phyloP scores from a whole-genome alignment of 331 rosid species.

The Rosa hybrid region DNA sequence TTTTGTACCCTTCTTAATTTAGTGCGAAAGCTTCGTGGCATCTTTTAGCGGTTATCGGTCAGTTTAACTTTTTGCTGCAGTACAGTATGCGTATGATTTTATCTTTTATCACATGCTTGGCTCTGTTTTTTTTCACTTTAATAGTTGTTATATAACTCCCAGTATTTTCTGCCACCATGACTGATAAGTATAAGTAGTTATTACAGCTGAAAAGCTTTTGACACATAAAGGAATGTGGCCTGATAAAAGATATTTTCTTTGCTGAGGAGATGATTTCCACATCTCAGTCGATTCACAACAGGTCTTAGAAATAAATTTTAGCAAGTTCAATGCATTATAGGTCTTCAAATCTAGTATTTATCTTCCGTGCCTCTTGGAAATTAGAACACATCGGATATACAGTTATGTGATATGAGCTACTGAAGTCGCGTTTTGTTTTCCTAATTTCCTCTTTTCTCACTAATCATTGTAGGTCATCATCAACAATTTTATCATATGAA shows the following conservation, averaged over 20 bases:
- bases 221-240: background rate
- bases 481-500: conserved; percentile 76
- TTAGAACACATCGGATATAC: background rate
- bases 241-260: background rate
- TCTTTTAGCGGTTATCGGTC: background rate
- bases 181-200: background rate
- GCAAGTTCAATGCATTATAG: background rate
- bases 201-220: background rate
- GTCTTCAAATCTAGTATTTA: background rate
- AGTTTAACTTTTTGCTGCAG: background rate
- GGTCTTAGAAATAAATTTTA: background rate
- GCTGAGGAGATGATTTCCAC: background rate
- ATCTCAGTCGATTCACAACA: background rate
- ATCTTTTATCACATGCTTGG: background rate
- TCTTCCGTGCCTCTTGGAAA: background rate
- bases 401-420: background rate
- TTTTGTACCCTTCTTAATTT: background rate
- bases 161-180: background rate
- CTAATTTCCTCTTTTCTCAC: conserved; percentile 11
- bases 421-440: conserved; percentile 5
- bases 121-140: background rate
- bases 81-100: background rate
- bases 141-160: background rate
- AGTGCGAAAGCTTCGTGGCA: background rate
- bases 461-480: conserved; percentile 59